These are phyloP conservation scores for Raffaelea arxii DNA, from an alignment of 2,329 filamentous ascomycete genomes.

Conservation along the genomic window DNA sequence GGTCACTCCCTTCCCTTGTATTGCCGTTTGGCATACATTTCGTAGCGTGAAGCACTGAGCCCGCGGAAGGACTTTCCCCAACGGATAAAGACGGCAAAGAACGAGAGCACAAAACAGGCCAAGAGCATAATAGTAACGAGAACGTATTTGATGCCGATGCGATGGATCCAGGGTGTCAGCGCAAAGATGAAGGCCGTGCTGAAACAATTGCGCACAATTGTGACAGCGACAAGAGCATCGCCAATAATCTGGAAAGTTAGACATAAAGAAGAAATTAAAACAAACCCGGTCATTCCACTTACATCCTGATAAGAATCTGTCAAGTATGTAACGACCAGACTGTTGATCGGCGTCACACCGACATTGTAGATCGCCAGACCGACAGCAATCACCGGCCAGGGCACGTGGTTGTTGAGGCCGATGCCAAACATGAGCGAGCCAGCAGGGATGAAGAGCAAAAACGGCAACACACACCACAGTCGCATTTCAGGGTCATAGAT, in stretches of 20 bases:
- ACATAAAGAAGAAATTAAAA: neutral
- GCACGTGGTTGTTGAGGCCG: neutral
- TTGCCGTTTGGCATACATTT: no score
- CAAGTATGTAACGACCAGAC: neutral
- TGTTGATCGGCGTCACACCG: neutral
- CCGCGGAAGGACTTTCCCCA: no score
- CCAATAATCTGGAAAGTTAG: neutral
- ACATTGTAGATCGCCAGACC: neutral
- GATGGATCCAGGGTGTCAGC: neutral
- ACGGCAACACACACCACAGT: constrained; percentile 14
- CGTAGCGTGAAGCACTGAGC: no score
- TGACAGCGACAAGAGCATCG: neutral
- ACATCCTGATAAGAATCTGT: neutral
- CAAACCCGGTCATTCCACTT: no score
- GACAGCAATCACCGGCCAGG: neutral
- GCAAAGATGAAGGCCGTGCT: neutral
- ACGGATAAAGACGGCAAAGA: neutral
- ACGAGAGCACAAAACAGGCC: neutral
- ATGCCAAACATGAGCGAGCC: neutral
- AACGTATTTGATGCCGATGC: neutral
- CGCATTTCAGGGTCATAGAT: constrained; percentile 38
- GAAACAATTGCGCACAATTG: neutral
- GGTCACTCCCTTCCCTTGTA: no score
- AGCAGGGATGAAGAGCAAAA: neutral
- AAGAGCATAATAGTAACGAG: neutral